Base-by-base conservation (phyloP, 208 protist species). In the Trichomonas vaginalis region DNA sequence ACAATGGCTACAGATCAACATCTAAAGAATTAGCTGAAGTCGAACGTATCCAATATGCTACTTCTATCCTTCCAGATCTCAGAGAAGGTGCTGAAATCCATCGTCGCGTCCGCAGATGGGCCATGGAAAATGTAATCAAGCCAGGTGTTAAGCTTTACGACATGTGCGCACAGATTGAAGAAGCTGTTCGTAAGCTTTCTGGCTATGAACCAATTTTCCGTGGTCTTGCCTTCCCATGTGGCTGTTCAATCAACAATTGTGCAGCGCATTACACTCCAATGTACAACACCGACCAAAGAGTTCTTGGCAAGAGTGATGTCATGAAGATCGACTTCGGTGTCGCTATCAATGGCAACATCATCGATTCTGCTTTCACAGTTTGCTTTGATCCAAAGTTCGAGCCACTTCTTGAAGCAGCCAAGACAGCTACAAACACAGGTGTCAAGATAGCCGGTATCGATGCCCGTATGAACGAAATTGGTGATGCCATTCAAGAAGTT, bases 341-440 rank as follows among this genome's bases (percentile, higher is more conserved):
- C 37, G 96, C 97, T 62, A 97, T 97, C 62, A 97, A 97, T 95
- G 97, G 97, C 35, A 96, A 96, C 39, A 97, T 97, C 48, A 97
- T 97, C 79, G 97, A 97, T 95, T 97, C 83, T 32, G 97, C 97
- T 21, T 97, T 97, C 96, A 97, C 96, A 15, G 95, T 99, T 15
- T 97, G 97, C 88, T 99, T 99, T 96, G 98, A 99, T 96, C 98
- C 98, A 21, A 97, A 98, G 96, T 99, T 98, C 97, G 98, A 99
- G 96, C 97, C 98, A 56, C 97, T 99, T 0, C 96, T 99, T 35
- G 96, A 98, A 17, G 99, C 99, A 3, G 98, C 99, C 27, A 98
- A 98, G 62, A 98, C 98, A n/a, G 99, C 99, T 12, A 99, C 99
- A 42, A 98, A 99, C 97, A 98, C 98, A 95, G 99, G 99, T 95